Base-by-base conservation (phyloP, 163 green algal species). In the Botryococcus braunii region DNA sequence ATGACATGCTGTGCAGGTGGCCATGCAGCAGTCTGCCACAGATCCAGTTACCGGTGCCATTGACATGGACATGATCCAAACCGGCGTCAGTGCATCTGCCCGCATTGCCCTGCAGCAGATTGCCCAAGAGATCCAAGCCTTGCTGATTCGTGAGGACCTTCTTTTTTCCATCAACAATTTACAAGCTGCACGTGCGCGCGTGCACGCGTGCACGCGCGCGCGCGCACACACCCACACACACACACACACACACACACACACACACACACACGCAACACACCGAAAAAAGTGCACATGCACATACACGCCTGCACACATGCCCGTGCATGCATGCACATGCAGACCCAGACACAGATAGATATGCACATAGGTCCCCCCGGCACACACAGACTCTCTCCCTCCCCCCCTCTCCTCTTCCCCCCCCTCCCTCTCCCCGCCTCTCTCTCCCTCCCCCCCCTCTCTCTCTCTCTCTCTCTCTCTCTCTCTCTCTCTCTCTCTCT, bases 21-120 rank as follows among this genome's bases (percentile, higher is more conserved):
- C 88, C 9, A 81, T 95, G 84, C 86, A 91, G 74, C 80, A 90
- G 71, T 73, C 79, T 7, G 82, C 79, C 21, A 88, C 83, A 11
- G 88, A 95, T 65, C 86, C 88, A 8, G 74, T 46, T 11, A 95
- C 88, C 21, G 91, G 82, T 36, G 75, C 76, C 65, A 90, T 92
- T 65, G 88, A 95, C 77, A 92, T 96, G 86, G 88, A 95, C 70
- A 73, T 85, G 32, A 89, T 95, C 76, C 79, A 80, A 48, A 93
- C 83, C n/a, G 89, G 90, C n/a, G 72, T 91, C 27, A 85, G 68
- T 1, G 82, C 82, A 8, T 78, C 82, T 6, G 78, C 85, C 47
- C 67, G 82, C 4, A 71, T 61, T 11, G 69, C 71, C 41, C 69
- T 65, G 25, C 66, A 69, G 1, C 62, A 73, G 63, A 74, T 88